A percentile compares a stretch with the other conserved stretches of the same genome.
Conservation (phyloP, 352 stramenopile species). For the Blastocystis sp. region DNA sequence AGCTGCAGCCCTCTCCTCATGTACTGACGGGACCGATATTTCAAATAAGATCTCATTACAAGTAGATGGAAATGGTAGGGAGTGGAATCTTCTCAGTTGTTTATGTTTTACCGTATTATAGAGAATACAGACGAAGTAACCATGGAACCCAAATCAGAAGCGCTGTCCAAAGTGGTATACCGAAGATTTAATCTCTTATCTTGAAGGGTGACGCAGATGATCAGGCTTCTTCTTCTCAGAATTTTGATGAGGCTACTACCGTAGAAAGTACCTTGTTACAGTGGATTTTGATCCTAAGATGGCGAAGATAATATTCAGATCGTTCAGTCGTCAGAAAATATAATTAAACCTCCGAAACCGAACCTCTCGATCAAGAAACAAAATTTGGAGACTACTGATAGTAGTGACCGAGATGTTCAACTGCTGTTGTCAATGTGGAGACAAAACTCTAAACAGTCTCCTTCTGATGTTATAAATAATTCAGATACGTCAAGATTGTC, state of each 20-base stretch:
- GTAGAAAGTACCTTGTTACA: background rate
- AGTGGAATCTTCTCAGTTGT: background rate
- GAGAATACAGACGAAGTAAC: background rate
- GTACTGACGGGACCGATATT: no score
- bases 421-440: slow-evolving; percentile 24
- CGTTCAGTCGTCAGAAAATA: background rate
- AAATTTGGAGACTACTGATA: background rate
- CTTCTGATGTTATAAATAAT: no score
- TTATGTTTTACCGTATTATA: background rate
- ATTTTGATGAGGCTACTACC: background rate
- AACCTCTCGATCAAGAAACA: background rate
- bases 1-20: background rate
- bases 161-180: background rate
- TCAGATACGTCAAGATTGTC: background rate
- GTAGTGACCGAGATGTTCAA: slow-evolving; percentile 1
- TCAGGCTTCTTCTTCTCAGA: no score
- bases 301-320: background rate
- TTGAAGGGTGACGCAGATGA: background rate
- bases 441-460: background rate
- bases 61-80: background rate
- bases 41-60: no score
- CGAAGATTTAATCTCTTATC: background rate
- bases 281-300: background rate
- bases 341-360: background rate
- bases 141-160: background rate